Evolutionary conservation across 2,329 filamentous ascomycete genomes (phyloP).

Genomic region (Exophiala alcalophila): DNA sequence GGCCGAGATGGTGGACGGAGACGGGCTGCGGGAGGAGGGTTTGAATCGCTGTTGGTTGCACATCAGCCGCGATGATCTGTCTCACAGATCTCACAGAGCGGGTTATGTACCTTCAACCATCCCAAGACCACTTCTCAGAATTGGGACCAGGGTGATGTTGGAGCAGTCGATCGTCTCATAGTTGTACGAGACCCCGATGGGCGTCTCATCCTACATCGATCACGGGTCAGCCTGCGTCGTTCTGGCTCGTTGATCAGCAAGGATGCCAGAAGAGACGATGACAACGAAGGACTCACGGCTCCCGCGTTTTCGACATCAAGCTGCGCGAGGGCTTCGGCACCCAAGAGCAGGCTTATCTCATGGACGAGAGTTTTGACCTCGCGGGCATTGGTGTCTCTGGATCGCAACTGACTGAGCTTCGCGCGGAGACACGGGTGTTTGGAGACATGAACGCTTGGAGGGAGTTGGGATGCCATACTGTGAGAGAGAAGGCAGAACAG

Average conservation of each 20-base stretch:
- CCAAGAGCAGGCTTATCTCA: conserved; percentile 80
- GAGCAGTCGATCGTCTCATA: conserved; percentile 61
- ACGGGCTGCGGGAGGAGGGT: conserved; percentile 76
- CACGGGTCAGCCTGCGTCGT: conserved; percentile 15
- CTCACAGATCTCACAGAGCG: neutral
- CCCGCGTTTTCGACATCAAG: conserved; percentile 58
- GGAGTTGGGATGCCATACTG: conserved; percentile 40
- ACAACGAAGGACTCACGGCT: conserved; percentile 57
- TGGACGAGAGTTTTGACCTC: conserved; percentile 81
- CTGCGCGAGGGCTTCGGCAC: conserved; percentile 71
- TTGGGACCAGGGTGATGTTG: conserved; percentile 78
- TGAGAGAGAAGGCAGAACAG: no score
- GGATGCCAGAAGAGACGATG: conserved; percentile 4
- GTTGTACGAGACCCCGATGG: conserved; percentile 73
- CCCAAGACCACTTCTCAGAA: conserved; percentile 84
- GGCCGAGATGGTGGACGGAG: conserved; percentile 86
- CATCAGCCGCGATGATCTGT: conserved; percentile 12
- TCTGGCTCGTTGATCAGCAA: conserved; percentile 17
- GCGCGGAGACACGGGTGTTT: conserved; percentile 79
- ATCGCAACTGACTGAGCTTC: conserved; percentile 88
- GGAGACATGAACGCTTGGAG: conserved; percentile 68
- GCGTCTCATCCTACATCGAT: conserved; percentile 64
- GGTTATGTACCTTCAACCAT: conserved; percentile 73
- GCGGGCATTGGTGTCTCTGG: conserved; percentile 63
- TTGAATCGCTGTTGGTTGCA: conserved; percentile 63